phyloP scores from a whole-genome alignment of 2,329 filamentous ascomycete genomes.

The Verticillium klebahnii region DNA sequence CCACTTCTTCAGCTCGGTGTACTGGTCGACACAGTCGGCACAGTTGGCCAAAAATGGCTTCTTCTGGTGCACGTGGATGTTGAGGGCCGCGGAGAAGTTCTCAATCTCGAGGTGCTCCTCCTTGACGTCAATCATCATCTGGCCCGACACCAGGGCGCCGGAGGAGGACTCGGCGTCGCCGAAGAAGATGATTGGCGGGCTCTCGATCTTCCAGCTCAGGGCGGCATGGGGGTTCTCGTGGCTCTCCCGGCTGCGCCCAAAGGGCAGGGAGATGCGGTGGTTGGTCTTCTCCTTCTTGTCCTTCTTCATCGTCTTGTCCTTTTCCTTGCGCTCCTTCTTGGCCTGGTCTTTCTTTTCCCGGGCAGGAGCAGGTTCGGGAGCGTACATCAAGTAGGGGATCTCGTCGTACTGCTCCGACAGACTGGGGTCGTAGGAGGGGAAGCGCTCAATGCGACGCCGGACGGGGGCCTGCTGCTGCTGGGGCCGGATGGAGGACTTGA shows the following conservation, averaged over 20 bases:
- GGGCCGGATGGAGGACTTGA: conserved; percentile 36
- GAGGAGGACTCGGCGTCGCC: conserved; percentile 70
- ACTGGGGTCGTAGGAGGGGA: background rate
- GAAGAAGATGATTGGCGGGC: conserved; percentile 80
- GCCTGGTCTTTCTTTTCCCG: background rate
- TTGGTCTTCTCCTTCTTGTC: conserved; percentile 18
- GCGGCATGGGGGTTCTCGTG: conserved; percentile 32
- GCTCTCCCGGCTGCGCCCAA: conserved; percentile 32
- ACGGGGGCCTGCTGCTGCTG: conserved; percentile 8
- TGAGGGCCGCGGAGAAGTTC: conserved; percentile 67
- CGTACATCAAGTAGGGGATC: conserved; percentile 13
- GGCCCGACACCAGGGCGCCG: conserved; percentile 81
- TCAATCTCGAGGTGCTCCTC: conserved; percentile 57
- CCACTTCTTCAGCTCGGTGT: conserved; percentile 74
- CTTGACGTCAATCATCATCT: conserved; percentile 68
- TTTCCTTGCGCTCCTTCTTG: conserved; percentile 3
- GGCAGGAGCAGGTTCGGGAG: conserved; percentile 8
- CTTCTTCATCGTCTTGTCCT: conserved; percentile 22
- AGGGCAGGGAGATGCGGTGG: conserved; percentile 35
- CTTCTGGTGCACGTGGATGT: conserved; percentile 70
- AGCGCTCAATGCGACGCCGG: background rate
- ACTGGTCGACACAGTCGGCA: conserved; percentile 66
- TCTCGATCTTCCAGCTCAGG: conserved; percentile 66
- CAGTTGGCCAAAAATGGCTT: conserved; percentile 79
- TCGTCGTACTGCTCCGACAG: conserved; percentile 13